A percentile compares a stretch with the other conserved stretches of the same genome.
Evolutionary conservation across 129 eudicot species (phyloP).

Genomic region (Escallonia herrerae): DNA sequence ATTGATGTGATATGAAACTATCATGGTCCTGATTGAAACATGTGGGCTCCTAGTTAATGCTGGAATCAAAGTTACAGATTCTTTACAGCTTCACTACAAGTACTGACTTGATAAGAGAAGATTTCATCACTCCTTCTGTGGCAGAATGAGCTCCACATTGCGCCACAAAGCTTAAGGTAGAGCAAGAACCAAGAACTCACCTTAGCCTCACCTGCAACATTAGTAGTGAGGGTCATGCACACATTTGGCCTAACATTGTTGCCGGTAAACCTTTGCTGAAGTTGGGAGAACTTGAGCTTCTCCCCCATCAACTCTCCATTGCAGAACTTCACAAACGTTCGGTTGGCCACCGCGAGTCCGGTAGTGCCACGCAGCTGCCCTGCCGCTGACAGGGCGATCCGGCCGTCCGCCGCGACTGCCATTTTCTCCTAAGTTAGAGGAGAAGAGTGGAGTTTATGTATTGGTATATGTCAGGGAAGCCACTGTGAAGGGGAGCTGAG

Average conservation of each 20-base stretch:
- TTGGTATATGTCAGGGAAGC: neutral
- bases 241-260: constrained; percentile 26
- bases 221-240: constrained; percentile 62
- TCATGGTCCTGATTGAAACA: no score
- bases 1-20: no score
- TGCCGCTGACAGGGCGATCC: constrained; percentile 54
- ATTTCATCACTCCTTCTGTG: no score
- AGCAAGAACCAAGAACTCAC: constrained; percentile 43
- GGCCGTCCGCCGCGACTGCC: constrained; percentile 37
- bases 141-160: neutral
- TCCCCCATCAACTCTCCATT: constrained; percentile 79
- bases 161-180: neutral
- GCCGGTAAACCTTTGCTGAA: constrained; percentile 14
- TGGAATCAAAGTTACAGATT: no score
- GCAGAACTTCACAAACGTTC: constrained; percentile 36
- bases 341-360: constrained; percentile 27
- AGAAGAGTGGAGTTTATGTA: constrained; percentile 1
- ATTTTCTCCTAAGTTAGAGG: constrained; percentile 9
- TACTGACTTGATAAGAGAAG: no score
- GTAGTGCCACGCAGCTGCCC: constrained; percentile 35
- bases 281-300: constrained; percentile 34
- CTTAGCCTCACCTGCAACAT: constrained; percentile 74
- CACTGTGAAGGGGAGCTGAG: neutral
- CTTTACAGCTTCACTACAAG: no score
- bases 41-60: no score